Evolutionary conservation across 1,284 basidiomycete species (phyloP).

Genomic region (Gomphus bonarii): DNA sequence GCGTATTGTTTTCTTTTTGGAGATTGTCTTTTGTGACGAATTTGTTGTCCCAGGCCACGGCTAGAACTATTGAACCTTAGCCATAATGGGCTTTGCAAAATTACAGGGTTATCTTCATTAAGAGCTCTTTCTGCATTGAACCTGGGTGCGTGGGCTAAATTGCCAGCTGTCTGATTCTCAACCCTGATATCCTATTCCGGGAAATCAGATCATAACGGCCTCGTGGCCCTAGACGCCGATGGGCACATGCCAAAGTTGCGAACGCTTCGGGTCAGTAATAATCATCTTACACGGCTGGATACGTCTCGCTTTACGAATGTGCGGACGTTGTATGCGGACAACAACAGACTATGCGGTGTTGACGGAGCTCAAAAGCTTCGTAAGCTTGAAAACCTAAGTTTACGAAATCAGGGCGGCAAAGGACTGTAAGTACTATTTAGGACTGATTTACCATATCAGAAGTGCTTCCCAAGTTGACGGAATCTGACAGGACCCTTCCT

Average conservation of each 20-base stretch:
- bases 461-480: constrained; percentile 7
- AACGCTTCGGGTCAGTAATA: constrained; percentile 81
- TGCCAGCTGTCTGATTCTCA: constrained; percentile 13
- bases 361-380: constrained; percentile 43
- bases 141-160: constrained; percentile 49
- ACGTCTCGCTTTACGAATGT: constrained; percentile 61
- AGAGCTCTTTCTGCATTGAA: constrained; percentile 63
- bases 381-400: constrained; percentile 81
- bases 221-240: constrained; percentile 42
- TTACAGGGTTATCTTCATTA: constrained; percentile 55
- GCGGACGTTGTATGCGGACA: constrained; percentile 88
- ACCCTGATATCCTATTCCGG: not conserved
- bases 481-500: constrained; percentile 7
- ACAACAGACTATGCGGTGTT: constrained; percentile 60
- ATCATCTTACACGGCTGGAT: constrained; percentile 64
- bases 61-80: constrained; percentile 81
- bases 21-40: constrained; percentile 12
- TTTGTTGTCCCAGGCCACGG: constrained; percentile 43
- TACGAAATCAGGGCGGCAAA: constrained; percentile 78
- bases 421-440: constrained; percentile 49
- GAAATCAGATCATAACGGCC: constrained; percentile 61
- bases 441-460: not conserved
- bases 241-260: constrained; percentile 58
- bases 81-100: constrained; percentile 56
- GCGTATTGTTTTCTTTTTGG: constrained; percentile 21